Base-by-base conservation (phyloP, 768 basidiomycete species). In the Hydnum rufescens region DNA sequence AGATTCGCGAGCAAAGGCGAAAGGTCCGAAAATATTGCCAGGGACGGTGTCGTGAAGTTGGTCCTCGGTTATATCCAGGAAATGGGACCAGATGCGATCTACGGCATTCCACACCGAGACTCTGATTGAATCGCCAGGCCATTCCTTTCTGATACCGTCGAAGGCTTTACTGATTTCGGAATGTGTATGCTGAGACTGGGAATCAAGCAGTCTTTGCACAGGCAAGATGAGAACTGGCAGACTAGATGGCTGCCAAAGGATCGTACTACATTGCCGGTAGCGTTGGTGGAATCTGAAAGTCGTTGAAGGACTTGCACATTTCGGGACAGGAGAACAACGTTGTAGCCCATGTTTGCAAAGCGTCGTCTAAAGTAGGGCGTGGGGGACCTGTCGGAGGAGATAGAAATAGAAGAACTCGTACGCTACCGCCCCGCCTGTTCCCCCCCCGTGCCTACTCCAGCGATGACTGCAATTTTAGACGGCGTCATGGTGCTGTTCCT, bases 71-170 rank as follows among this genome's bases (percentile, higher is more conserved):
- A 80, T 60, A 8, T 79, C 70, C n/a, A n/a, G n/a, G n/a, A n/a
- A n/a, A n/a, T n/a, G n/a, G n/a, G n/a, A n/a, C n/a, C n/a, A n/a
- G n/a, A n/a, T n/a, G n/a, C 70, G 71, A 30, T 71, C 60, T 0
- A 68, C 78, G 2, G 68, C 72, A 59, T 84, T 84, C 66, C 74
- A 84, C 8, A 84, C 58, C 1, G 79, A 79, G 2, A 70, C 76
- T 6, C 74, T 74, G 36, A 82, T 69, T 26, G 66, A 66, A 55
- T 70, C 72, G 28, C 69, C 56, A 2, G 76, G 71, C 47, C 67
- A 66, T 0, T 73, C 66, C 58, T 70, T 67, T 28, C 71, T 67
- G 53, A 84, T 70, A 4, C 74, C 73, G 2, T 66, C 62, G 29
- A 74, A 66, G 0, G 72, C 67, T 53, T 76, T 76, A 22, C 69